Conservation (phyloP, 176 grass and related monocot genomes). For the Cenchrus purpureus region DNA sequence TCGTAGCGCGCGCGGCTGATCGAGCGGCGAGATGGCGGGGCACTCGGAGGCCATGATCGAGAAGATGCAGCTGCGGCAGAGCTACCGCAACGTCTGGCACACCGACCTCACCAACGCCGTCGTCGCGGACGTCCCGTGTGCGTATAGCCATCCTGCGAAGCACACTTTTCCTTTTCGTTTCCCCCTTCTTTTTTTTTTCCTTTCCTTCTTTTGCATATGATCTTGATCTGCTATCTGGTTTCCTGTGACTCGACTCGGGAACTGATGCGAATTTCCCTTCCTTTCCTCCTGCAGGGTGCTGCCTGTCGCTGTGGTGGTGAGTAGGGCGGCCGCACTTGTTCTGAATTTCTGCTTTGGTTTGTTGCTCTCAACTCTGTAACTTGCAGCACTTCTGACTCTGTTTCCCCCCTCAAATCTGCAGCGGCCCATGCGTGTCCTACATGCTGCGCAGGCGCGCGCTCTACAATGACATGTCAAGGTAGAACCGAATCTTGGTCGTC, state of each 20-base stretch:
- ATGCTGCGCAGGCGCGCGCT: constrained; percentile 91
- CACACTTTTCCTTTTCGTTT: too few relatives aligned
- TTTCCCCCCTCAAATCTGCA: constrained; percentile 27
- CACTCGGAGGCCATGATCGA: constrained; percentile 62
- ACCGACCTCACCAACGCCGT: constrained; percentile 84
- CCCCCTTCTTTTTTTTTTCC: background rate
- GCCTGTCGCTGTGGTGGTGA: constrained; percentile 90
- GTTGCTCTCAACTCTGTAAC: background rate
- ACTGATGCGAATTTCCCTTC: background rate
- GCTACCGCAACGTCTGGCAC: constrained; percentile 96
- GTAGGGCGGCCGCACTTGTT: constrained; percentile 22
- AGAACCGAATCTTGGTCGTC: background rate
- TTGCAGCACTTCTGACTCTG: background rate
- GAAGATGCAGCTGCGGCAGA: constrained; percentile 84
- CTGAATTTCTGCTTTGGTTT: background rate
- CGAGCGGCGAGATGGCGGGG: constrained; percentile 42
- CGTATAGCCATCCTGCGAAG: background rate
- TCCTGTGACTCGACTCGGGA: background rate
- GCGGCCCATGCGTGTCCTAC: constrained; percentile 90
- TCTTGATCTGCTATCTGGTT: background rate
- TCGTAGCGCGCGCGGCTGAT: background rate
- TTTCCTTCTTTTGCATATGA: too few relatives aligned
- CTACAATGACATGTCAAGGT: constrained; percentile 98
- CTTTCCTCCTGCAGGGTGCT: constrained; percentile 61
- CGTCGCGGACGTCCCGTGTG: constrained; percentile 70